A percentile compares a stretch with the other conserved stretches of the same genome.
These are phyloP conservation scores for Russula griseocarnosa DNA, from an alignment of 768 basidiomycete genomes.

Conservation along the genomic window DNA sequence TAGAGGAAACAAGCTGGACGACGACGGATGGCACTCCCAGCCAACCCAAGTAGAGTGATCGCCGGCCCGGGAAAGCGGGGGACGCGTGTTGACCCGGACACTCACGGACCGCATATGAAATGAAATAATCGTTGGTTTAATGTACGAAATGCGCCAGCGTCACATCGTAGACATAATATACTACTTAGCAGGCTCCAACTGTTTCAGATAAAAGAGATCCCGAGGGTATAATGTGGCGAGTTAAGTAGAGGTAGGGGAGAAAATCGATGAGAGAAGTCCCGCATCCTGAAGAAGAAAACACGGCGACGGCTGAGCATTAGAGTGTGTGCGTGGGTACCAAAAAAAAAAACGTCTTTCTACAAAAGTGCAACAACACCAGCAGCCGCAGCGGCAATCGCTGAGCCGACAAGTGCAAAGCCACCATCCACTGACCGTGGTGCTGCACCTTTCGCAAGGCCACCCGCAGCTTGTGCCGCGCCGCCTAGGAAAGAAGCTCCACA, in stretches of 20 bases:
- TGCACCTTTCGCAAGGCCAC: constrained; percentile 45
- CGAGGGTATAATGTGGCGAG: constrained; percentile 22
- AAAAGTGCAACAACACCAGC: constrained; percentile 35
- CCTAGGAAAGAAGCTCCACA: constrained; percentile 74
- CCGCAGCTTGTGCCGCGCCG: constrained; percentile 65
- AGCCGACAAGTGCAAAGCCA: constrained; percentile 33
- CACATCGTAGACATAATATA: neutral
- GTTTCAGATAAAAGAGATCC: constrained; percentile 11
- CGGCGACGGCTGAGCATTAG: neutral
- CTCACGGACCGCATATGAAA: too few species aligned
- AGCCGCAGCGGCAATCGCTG: constrained; percentile 37
- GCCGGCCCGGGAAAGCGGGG: neutral
- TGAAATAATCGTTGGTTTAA: too few species aligned
- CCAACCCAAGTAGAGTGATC: too few species aligned
- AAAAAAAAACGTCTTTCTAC: constrained; percentile 14
- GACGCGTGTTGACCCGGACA: neutral
- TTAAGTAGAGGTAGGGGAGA: constrained; percentile 14
- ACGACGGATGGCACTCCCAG: too few species aligned
- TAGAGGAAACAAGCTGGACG: too few species aligned
- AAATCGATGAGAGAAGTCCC: neutral
- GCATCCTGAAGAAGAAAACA: constrained; percentile 16
- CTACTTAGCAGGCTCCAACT: constrained; percentile 7
- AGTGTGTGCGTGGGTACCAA: neutral
- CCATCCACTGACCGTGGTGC: constrained; percentile 33
- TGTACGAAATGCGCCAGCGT: too few species aligned